These are phyloP conservation scores for Fusarium sp. DNA, from an alignment of 2,329 filamentous ascomycete genomes.

Conservation along the genomic window DNA sequence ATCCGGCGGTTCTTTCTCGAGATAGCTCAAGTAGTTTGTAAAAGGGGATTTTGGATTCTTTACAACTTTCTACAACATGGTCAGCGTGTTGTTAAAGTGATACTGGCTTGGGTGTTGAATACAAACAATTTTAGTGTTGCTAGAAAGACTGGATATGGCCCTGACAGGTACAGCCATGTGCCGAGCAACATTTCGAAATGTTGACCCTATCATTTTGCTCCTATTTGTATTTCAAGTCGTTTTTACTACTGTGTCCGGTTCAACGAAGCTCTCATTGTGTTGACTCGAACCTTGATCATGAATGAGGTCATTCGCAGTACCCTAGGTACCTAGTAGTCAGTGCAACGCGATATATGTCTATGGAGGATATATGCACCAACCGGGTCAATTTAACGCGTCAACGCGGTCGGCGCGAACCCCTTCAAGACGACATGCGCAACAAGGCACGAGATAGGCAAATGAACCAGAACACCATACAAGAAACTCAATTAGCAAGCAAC, in stretches of 20 bases:
- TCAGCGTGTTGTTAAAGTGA: conserved; percentile 12
- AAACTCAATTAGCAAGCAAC: conserved; percentile 12
- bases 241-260: neutral
- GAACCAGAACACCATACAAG: conserved; percentile 9
- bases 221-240: conserved; percentile 3
- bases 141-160: conserved; percentile 56
- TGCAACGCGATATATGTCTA: conserved; percentile 26
- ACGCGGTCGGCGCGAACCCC: conserved; percentile 43
- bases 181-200: conserved; percentile 37
- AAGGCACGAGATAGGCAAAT: neutral
- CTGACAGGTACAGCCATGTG: conserved; percentile 41
- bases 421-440: neutral
- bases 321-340: neutral
- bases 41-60: conserved; percentile 56
- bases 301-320: conserved; percentile 46
- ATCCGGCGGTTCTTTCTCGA: conserved; percentile 66
- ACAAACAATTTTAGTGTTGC: conserved; percentile 65
- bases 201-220: conserved; percentile 40
- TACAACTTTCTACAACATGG: conserved; percentile 63
- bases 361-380: conserved; percentile 42
- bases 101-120: neutral
- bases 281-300: neutral
- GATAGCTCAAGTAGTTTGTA: conserved; percentile 66
- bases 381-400: conserved; percentile 52
- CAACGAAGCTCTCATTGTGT: neutral